phyloP scores from a whole-genome alignment of 2,329 filamentous ascomycete genomes.

The Cladosporium phlei region DNA sequence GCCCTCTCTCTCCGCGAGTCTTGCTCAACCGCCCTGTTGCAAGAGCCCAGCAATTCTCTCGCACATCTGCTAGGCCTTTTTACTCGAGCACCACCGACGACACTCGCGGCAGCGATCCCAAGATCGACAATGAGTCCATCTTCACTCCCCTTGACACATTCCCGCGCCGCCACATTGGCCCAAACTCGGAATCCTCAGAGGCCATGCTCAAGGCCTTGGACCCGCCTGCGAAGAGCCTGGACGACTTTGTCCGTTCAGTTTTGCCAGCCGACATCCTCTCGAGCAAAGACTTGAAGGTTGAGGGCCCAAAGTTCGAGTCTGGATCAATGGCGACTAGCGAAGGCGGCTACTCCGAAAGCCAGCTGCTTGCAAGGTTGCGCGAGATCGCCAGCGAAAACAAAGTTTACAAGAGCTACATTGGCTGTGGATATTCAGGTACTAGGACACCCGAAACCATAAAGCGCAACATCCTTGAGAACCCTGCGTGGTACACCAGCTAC shows the following conservation, averaged over 20 bases:
- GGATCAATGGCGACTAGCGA: conserved; percentile 32
- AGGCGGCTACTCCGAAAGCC: conserved; percentile 55
- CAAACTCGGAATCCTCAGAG: conserved; percentile 62
- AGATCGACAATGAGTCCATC: conserved; percentile 27
- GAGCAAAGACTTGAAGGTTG: conserved; percentile 56
- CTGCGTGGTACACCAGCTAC: conserved; percentile 96
- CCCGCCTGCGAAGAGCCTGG: conserved; percentile 66
- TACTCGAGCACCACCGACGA: conserved; percentile 29
- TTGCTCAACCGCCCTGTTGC: conserved; percentile 17
- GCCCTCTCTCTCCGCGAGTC: conserved; percentile 26
- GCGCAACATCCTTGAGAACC: conserved; percentile 86
- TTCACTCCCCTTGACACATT: conserved; percentile 60
- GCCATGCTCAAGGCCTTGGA: conserved; percentile 78
- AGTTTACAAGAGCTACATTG: conserved; percentile 67
- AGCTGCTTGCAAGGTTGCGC: conserved; percentile 51
- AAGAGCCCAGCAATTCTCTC: conserved; percentile 7
- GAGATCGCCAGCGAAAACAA: conserved; percentile 58
- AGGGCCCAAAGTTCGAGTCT: conserved; percentile 42
- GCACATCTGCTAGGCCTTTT: conserved; percentile 21
- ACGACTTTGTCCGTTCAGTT: conserved; percentile 80
- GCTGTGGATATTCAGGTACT: conserved; percentile 84
- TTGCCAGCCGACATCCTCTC: conserved; percentile 75
- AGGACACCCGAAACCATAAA: conserved; percentile 84
- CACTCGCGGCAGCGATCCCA: conserved; percentile 20
- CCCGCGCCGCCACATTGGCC: conserved; percentile 80